Percentiles rank a stretch among this genome's conserved stretches.
These are phyloP conservation scores for Gnomoniopsis smithogilvyi DNA, from an alignment of 2,329 filamentous ascomycete genomes.

Conservation along the genomic window DNA sequence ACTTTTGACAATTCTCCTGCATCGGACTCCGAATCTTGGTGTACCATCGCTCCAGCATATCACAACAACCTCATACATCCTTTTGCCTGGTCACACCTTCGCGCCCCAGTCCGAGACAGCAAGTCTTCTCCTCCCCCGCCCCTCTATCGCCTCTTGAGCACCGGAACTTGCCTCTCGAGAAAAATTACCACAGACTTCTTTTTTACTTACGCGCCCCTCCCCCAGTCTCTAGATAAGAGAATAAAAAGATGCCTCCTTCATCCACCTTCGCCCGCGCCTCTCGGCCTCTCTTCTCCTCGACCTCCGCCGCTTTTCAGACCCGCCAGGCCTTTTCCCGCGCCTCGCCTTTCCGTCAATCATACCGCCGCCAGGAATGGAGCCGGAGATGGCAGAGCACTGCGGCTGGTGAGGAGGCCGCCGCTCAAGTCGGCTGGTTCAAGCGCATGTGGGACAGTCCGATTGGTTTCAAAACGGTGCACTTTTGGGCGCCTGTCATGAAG, in stretches of 20 bases:
- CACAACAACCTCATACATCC: neutral
- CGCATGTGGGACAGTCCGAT: slow-evolving; percentile 81
- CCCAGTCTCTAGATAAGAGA: neutral
- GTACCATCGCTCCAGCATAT: neutral
- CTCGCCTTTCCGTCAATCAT: slow-evolving; percentile 36
- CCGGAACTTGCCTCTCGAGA: neutral
- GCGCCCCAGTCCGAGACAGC: neutral
- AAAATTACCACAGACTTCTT: neutral
- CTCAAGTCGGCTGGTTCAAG: slow-evolving; percentile 57
- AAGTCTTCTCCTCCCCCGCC: neutral
- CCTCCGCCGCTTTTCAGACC: slow-evolving; percentile 50
- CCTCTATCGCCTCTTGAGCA: neutral
- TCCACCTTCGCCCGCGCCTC: slow-evolving; percentile 51
- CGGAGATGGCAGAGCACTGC: slow-evolving; percentile 72
- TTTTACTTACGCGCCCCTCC: neutral
- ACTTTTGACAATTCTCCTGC: neutral
- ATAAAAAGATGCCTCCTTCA: slow-evolving; percentile 26
- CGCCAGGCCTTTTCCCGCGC: slow-evolving; percentile 49
- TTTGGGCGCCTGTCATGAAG: slow-evolving; percentile 97
- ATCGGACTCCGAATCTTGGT: slow-evolving; percentile 14
- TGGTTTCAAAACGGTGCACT: slow-evolving; percentile 92
- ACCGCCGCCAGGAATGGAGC: slow-evolving; percentile 41
- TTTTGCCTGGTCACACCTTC: neutral
- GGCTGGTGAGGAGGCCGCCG: slow-evolving; percentile 25
- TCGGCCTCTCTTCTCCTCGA: slow-evolving; percentile 55